Percentiles rank a stretch among this genome's conserved stretches.
Evolutionary conservation across 2,329 filamentous ascomycete species (phyloP).

Genomic region (Pseudocercospora macadamiae): DNA sequence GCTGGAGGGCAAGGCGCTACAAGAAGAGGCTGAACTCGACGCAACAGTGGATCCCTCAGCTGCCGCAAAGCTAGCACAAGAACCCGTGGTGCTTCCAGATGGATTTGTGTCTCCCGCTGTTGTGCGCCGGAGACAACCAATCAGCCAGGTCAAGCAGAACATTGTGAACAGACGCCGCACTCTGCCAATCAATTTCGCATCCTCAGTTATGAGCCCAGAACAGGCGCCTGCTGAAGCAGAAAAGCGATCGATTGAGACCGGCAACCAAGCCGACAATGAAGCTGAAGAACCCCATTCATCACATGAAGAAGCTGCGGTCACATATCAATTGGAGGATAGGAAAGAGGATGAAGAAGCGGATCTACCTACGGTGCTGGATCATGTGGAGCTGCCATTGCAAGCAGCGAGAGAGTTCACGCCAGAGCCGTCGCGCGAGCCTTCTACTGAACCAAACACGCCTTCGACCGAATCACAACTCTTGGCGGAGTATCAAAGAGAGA

Average conservation of each 20-base stretch:
- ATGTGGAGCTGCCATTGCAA: neutral
- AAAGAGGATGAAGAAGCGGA: neutral
- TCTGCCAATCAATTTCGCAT: conserved; percentile 34
- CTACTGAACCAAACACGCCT: conserved; percentile 1
- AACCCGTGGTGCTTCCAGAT: conserved; percentile 25
- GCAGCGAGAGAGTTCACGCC: neutral
- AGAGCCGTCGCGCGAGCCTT: conserved; percentile 1
- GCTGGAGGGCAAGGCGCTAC: neutral
- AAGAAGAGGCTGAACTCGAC: neutral
- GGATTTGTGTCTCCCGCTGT: conserved; percentile 38
- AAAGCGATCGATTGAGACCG: neutral
- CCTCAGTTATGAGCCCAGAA: neutral
- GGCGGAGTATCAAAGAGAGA: conserved; percentile 6
- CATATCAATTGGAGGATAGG: neutral
- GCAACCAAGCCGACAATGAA: neutral
- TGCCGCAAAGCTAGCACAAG: neutral
- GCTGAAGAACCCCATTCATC: neutral
- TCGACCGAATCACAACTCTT: neutral
- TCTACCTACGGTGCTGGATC: neutral
- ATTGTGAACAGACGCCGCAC: conserved; percentile 31
- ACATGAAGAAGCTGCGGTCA: neutral
- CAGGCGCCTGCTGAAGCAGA: neutral
- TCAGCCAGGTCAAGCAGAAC: conserved; percentile 24
- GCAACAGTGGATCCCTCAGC: neutral
- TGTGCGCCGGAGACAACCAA: conserved; percentile 24